Evolutionary conservation across 768 basidiomycete species (phyloP), one percentile per base, ranked within the genome.

Genomic region (Boletus edulis): DNA sequence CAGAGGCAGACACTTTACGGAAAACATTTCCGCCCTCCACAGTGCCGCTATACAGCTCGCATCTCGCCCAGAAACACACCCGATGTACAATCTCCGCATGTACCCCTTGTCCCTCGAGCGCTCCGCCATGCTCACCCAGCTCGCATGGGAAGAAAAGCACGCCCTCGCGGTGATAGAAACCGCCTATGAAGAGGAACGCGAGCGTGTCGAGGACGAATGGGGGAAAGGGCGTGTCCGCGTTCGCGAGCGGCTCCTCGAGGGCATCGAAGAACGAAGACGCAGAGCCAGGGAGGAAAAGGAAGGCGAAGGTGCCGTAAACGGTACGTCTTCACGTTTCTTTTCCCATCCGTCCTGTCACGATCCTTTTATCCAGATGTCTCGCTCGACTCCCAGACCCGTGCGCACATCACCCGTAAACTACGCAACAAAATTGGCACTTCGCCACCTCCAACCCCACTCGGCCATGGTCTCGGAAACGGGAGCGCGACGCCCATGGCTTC

Each of bases 251-350:
- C 75, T 94, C 31, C 69, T 92, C 15, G 91, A 93, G 63, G 89
- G 91, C 29, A 87, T 94, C 59, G 91, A 92, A 68, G 91, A 94
- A 65, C 78, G 91, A 31, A 72, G 91, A 52, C 76, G 84, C 60
- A 74, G 87, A 55, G 91, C 91, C 29, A 75, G 91, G 49, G 91
- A 94, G 58, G 91, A 94, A 74, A 93, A 92, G 66, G 91, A 93
- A 56, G 89, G 90, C 57, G 91, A 94, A 62, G 90, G 88, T n/a
- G 85, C 83, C 15, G 78, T 82, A 40, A 85, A 84, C 50, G 87
- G 83, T 85, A 46, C 52, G 81, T 74, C 50, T 38, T 24, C 46
- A 48, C 35, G 39, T 45, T 24, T 38, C 31, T 45, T 20, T 42
- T 62, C 35, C 40, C 41, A 15, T 35, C 18, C 42, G 49, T 40